Percentiles rank a stretch among this genome's conserved stretches.
Evolutionary conservation across 352 stramenopile species (phyloP).

Genomic region (Globisporangium paddicum): DNA sequence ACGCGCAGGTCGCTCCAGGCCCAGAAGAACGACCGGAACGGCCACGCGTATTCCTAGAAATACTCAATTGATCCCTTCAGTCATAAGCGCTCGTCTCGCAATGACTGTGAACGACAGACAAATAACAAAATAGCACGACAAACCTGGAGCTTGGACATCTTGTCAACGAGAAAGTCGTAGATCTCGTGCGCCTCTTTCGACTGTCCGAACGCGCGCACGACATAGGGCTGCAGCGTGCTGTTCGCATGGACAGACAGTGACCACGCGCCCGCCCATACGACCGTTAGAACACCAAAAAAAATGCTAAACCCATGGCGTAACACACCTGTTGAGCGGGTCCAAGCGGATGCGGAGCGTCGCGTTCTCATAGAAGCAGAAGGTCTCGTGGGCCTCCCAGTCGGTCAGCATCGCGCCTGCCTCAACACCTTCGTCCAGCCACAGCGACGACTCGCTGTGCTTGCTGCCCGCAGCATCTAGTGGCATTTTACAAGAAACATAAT

Average conservation of each 20-base stretch:
- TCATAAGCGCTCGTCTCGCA: neutral
- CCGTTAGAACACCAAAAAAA: conserved; percentile 12
- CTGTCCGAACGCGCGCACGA: conserved; percentile 64
- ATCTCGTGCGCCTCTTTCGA: conserved; percentile 50
- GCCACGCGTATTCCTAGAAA: conserved; percentile 42
- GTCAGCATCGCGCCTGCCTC: conserved; percentile 16
- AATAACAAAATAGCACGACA: neutral
- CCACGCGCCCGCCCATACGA: neutral
- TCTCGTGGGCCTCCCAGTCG: conserved; percentile 59
- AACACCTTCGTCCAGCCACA: conserved; percentile 68
- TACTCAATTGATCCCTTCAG: neutral
- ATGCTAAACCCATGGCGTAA: conserved; percentile 1
- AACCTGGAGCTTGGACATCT: conserved; percentile 47
- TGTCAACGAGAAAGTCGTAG: conserved; percentile 43
- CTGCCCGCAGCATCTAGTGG: neutral
- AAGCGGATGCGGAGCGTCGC: conserved; percentile 65
- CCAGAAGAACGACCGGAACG: conserved; percentile 68
- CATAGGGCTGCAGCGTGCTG: conserved; percentile 56
- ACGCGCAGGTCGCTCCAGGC: conserved; percentile 75
- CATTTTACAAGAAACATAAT: neutral
- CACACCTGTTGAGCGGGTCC: conserved; percentile 66
- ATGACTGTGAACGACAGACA: neutral
- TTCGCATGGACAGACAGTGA: neutral
- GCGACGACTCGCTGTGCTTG: neutral
- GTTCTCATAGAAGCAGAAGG: conserved; percentile 78